Evolutionary conservation across 2,329 filamentous ascomycete species (phyloP).

Genomic region (Verticillium isaacii): DNA sequence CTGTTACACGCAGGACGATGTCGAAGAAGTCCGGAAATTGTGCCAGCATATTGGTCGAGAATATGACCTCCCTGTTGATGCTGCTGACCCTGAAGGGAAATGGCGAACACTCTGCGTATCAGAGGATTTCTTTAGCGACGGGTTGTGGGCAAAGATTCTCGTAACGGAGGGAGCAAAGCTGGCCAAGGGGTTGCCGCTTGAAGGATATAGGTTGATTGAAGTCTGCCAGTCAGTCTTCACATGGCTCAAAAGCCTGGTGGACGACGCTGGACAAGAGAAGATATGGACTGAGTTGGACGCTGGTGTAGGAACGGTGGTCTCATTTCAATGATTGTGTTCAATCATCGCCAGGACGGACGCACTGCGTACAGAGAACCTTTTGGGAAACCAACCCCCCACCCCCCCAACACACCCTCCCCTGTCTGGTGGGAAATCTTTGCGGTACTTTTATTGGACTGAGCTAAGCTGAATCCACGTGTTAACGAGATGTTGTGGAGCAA

Average conservation of each 20-base stretch:
- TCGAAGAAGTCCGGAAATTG: neutral
- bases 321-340: neutral
- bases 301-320: neutral
- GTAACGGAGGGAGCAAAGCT: neutral
- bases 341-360: neutral
- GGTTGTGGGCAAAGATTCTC: neutral
- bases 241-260: neutral
- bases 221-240: neutral
- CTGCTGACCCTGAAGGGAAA: neutral
- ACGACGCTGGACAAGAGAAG: neutral
- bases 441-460: no score
- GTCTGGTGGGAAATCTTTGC: no score
- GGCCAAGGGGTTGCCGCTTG: neutral
- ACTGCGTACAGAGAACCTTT: neutral
- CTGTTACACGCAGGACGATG: neutral
- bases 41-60: neutral
- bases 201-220: neutral
- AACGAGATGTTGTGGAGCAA: no score
- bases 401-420: no score
- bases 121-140: neutral
- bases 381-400: no score
- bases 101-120: neutral
- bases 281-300: neutral
- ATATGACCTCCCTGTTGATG: neutral
- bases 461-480: no score